Base-by-base conservation (phyloP, 352 stramenopile genomes). In the Globisporangium camurandrum region DNA sequence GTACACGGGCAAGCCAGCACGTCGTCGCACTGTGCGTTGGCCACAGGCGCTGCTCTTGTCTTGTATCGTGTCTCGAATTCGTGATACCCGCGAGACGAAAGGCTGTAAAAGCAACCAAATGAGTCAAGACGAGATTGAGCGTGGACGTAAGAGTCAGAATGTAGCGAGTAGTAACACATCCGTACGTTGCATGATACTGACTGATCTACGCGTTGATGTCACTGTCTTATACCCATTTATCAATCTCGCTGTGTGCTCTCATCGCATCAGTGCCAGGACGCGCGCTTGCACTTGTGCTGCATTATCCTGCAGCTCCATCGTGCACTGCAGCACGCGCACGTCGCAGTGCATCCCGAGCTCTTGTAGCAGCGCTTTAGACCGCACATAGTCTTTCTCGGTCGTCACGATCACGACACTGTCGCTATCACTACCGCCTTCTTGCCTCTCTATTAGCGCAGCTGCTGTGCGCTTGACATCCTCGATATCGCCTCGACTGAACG, bases 361-460 rank as follows among this genome's bases (percentile, higher is more conserved):
- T 2, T 10, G 20, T 34, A 64, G 28, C 23, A 50, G 33, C 19
- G 51, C 23, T 24, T 38, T 17, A 0, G 17, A 2, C 26, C 57
- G 57, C 40, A 49, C 56, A 9, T 65, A 69, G 37, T 88, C 74
- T 48, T 88, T 88, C 58, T 88, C 77, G 0, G 77, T 88, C 17
- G 71, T 86, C 28, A 86, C 38, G 10, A 88, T 34, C 31, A 86
- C 48, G 16, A 86, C 49, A 0, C 30, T n/a, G n/a, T n/a, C 30
- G 14, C 30, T 34, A 34, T 12, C 14, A 34, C 30, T 34, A 34
- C 30, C 30, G 30, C 8, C 30, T 19, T 19, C 20, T 1, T 19
- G 16, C 5, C 16, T 9, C 0, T 9, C 2, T 11, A 26, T 20
- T 0, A 77, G 39, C 17, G 53, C 56, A 9, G n/a, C 24, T 3